These are phyloP conservation scores for Cenococcum geophilum DNA, from an alignment of 495 filamentous ascomycete genomes.

Conservation along the genomic window DNA sequence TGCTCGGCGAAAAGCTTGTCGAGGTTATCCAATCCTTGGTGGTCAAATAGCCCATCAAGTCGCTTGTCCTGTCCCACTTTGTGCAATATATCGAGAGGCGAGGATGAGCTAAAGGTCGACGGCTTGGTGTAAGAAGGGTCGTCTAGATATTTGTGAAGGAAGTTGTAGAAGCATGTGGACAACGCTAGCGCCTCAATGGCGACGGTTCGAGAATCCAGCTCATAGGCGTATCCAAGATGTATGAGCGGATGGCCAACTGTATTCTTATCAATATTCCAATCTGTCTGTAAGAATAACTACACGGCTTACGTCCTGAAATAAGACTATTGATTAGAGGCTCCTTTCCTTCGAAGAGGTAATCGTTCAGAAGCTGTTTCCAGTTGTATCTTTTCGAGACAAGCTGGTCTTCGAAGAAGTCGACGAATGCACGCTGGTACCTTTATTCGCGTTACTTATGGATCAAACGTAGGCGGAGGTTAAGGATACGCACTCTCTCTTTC, in stretches of 20 bases:
- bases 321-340: slow-evolving; percentile 72
- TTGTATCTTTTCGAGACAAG: slow-evolving; percentile 70
- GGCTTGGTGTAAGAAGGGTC: slow-evolving; percentile 58
- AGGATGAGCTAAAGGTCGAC: slow-evolving; percentile 43
- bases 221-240: slow-evolving; percentile 82
- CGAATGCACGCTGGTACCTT: slow-evolving; percentile 79
- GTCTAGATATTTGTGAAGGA: slow-evolving; percentile 72
- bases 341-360: slow-evolving; percentile 69
- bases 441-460: neutral
- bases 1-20: slow-evolving; percentile 58
- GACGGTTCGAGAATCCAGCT: slow-evolving; percentile 69
- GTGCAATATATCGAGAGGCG: slow-evolving; percentile 60
- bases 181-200: slow-evolving; percentile 78
- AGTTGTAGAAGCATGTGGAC: slow-evolving; percentile 62
- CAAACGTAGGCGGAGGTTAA: neutral
- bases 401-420: slow-evolving; percentile 90
- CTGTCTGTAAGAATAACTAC: neutral
- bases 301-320: slow-evolving; percentile 64
- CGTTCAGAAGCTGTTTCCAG: slow-evolving; percentile 69
- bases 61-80: slow-evolving; percentile 48
- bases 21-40: slow-evolving; percentile 58
- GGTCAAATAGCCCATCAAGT: slow-evolving; percentile 56
- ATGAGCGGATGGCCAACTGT: slow-evolving; percentile 82
- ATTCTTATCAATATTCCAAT: slow-evolving; percentile 9
- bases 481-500: slow-evolving; percentile 52